Conservation (phyloP, 1,284 basidiomycete species). For the Boletus hoseneyae region DNA sequence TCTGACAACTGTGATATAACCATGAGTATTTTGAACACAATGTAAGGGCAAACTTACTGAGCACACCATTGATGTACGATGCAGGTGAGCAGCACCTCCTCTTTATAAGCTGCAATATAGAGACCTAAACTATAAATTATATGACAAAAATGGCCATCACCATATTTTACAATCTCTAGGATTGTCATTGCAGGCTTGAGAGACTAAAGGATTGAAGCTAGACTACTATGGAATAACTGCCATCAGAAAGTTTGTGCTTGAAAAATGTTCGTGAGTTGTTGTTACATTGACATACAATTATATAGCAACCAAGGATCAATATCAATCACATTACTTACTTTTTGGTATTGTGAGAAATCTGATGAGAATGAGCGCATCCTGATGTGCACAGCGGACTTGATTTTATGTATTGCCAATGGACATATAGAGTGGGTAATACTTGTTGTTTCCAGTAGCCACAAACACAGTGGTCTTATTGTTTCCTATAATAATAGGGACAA, state of each 20-base stretch:
- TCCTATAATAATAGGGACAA: too few relatives aligned
- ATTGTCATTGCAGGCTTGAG: background rate
- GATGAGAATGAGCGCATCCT: background rate
- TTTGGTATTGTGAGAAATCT: background rate
- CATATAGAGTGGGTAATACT: background rate
- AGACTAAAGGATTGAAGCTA: background rate
- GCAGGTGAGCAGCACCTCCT: constrained; percentile 5
- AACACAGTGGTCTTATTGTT: background rate
- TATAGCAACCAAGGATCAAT: too few relatives aligned
- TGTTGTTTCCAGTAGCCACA: background rate
- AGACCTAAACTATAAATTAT: too few relatives aligned
- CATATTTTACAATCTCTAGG: background rate
- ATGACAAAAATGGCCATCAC: too few relatives aligned
- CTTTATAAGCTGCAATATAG: constrained; percentile 12
- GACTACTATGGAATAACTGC: background rate
- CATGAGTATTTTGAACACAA: background rate
- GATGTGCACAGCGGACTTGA: background rate
- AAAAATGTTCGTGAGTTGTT: too few relatives aligned
- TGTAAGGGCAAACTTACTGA: background rate
- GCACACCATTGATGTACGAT: background rate
- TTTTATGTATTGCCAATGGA: background rate
- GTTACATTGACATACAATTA: too few relatives aligned
- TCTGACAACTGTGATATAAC: too few relatives aligned
- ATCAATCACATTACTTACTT: too few relatives aligned
- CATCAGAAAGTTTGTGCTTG: background rate